These are phyloP conservation scores for Zymoseptoria ardabiliae DNA, from an alignment of 2,329 filamentous ascomycete species.

Conservation along the genomic window DNA sequence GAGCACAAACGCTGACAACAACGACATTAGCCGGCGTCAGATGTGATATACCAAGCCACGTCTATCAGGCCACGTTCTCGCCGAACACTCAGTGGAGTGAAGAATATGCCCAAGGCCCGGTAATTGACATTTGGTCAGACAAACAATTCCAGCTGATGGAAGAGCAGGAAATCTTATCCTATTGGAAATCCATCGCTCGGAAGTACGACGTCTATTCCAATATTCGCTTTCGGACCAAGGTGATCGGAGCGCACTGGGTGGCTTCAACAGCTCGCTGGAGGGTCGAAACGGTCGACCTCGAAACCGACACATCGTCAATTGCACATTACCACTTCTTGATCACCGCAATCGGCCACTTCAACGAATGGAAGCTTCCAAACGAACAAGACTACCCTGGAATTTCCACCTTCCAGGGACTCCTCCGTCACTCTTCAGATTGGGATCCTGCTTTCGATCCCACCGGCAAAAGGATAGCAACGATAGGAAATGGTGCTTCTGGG, in stretches of 20 bases:
- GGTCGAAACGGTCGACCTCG: conserved; percentile 43
- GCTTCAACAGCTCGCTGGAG: conserved; percentile 48
- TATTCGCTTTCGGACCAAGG: conserved; percentile 48
- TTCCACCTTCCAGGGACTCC: conserved; percentile 31
- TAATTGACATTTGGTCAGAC: not conserved
- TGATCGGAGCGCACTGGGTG: conserved; percentile 52
- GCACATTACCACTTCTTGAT: conserved; percentile 55
- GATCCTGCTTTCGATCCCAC: conserved; percentile 27
- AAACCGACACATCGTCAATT: conserved; percentile 3
- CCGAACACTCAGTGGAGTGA: conserved; percentile 64
- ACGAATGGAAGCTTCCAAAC: conserved; percentile 53
- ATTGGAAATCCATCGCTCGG: conserved; percentile 55
- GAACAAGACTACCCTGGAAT: conserved; percentile 42
- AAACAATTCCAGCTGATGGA: conserved; percentile 63
- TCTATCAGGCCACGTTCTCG: conserved; percentile 61
- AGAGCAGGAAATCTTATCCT: conserved; percentile 58
- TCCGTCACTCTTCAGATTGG: conserved; percentile 36
- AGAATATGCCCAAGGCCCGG: conserved; percentile 54
- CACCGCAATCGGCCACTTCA: conserved; percentile 59
- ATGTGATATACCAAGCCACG: conserved; percentile 63
- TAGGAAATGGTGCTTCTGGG: conserved; percentile 39
- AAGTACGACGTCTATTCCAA: conserved; percentile 59
- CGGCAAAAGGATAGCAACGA: conserved; percentile 35
- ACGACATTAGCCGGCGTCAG: conserved; percentile 19
- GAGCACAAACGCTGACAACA: not conserved